These are phyloP conservation scores for Rhizophlyctis rosea DNA, from an alignment of 192 early-diverging fungal genomes.

Conservation along the genomic window DNA sequence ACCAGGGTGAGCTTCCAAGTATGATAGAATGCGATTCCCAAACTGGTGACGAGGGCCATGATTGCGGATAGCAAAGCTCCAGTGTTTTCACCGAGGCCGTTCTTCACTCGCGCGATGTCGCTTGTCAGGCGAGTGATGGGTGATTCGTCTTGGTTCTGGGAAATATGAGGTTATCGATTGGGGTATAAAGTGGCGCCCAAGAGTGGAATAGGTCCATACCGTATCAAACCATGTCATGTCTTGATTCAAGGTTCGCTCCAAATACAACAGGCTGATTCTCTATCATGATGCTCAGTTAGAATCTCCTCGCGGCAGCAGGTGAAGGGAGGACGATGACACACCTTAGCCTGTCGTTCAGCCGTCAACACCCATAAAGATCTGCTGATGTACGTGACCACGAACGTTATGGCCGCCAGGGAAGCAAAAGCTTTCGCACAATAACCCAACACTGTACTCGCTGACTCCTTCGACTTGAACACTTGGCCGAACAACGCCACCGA, in stretches of 20 bases:
- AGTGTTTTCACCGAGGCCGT: slow-evolving; percentile 27
- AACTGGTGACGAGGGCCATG: slow-evolving; percentile 16
- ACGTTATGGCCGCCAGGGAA: no score
- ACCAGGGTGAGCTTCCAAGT: slow-evolving; percentile 84
- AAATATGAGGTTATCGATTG: no score
- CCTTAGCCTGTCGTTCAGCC: slow-evolving; percentile 22
- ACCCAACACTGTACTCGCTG: no score
- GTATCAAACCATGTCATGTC: slow-evolving; percentile 39
- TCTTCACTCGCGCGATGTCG: slow-evolving; percentile 18
- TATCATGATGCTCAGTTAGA: no score
- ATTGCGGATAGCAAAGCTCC: not conserved
- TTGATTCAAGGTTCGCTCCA: slow-evolving; percentile 28
- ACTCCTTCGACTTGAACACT: no score
- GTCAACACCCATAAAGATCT: slow-evolving; percentile 23
- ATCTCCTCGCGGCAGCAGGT: no score
- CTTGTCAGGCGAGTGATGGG: slow-evolving; percentile 14
- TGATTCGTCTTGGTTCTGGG: slow-evolving; percentile 23
- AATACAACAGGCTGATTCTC: slow-evolving; percentile 28
- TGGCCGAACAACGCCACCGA: no score
- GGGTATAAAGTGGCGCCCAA: no score
- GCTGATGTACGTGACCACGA: slow-evolving; percentile 25
- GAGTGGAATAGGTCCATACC: slow-evolving; percentile 1
- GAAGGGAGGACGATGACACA: not conserved
- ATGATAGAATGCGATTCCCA: slow-evolving; percentile 43
- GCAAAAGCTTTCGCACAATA: no score